Percentiles rank a stretch among this genome's conserved stretches.
Evolutionary conservation across 164 flowering plant genomes (phyloP).

Genomic region (Liriodendron chinense): DNA sequence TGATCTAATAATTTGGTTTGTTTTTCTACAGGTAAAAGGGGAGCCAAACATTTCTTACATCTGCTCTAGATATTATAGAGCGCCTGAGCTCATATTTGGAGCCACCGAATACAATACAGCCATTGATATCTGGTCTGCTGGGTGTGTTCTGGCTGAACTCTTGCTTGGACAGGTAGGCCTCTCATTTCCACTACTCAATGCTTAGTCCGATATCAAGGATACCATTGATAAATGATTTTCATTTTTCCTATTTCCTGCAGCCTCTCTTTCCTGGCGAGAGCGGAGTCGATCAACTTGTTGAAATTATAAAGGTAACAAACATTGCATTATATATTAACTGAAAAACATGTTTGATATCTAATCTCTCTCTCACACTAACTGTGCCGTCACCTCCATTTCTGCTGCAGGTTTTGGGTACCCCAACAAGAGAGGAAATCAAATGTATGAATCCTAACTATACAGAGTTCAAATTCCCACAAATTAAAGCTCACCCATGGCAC

Average conservation of each 20-base stretch:
- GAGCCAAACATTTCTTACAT: slow-evolving; percentile 66
- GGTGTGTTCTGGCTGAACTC: slow-evolving; percentile 68
- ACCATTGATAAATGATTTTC: not conserved
- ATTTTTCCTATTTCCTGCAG: slow-evolving; percentile 21
- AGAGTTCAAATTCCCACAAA: slow-evolving; percentile 53
- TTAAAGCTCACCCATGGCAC: slow-evolving; percentile 71
- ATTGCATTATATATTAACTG: not conserved
- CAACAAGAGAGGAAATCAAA: slow-evolving; percentile 66
- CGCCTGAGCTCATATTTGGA: slow-evolving; percentile 72
- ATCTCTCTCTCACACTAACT: too few species aligned
- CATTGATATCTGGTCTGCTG: slow-evolving; percentile 76
- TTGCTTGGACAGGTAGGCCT: slow-evolving; percentile 47
- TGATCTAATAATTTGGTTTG: not conserved
- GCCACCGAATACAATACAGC: slow-evolving; percentile 66
- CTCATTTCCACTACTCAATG: not conserved
- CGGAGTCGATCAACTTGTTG: slow-evolving; percentile 62
- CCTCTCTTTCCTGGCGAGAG: slow-evolving; percentile 73
- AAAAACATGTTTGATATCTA: not conserved
- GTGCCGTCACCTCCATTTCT: not conserved
- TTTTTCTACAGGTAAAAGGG: slow-evolving; percentile 41
- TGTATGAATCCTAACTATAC: slow-evolving; percentile 67
- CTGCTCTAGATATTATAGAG: slow-evolving; percentile 65
- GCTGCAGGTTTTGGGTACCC: slow-evolving; percentile 60
- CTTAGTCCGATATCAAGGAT: not conserved
- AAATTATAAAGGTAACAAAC: slow-evolving; percentile 48